phyloP scores from a whole-genome alignment of 2,329 filamentous ascomycete species.

The Graphilbum ipis-grandicollis region DNA sequence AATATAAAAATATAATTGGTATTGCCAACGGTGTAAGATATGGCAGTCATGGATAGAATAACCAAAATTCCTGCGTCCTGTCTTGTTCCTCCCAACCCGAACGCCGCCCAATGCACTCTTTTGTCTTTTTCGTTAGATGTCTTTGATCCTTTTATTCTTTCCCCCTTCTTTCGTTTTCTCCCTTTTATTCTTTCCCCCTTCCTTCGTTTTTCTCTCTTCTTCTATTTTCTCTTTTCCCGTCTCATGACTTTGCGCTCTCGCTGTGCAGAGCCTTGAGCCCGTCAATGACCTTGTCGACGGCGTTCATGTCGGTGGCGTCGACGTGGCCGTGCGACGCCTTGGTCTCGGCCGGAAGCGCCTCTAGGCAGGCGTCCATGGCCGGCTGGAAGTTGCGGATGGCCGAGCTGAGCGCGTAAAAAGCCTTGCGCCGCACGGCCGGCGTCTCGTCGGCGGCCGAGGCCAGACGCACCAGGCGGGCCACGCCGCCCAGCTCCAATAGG shows the following conservation, averaged over 20 bases:
- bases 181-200: too few relatives aligned
- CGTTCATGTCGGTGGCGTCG: conserved; percentile 79
- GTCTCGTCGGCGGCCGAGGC: conserved; percentile 41
- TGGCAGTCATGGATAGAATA: not conserved
- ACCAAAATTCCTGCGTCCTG: too few relatives aligned
- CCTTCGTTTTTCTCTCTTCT: too few relatives aligned
- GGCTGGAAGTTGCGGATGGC: conserved; percentile 81
- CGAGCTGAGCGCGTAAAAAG: conserved; percentile 74
- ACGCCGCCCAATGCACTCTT: conserved; percentile 6
- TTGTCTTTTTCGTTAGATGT: not conserved
- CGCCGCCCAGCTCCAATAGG: conserved; percentile 41
- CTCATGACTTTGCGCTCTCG: too few relatives aligned
- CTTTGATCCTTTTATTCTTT: too few relatives aligned
- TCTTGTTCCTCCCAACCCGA: too few relatives aligned
- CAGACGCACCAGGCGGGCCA: conserved; percentile 52
- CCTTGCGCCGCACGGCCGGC: conserved; percentile 55
- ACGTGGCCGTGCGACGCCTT: conserved; percentile 32
- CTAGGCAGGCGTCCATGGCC: conserved; percentile 50
- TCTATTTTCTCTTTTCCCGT: too few relatives aligned
- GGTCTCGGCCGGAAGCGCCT: conserved; percentile 38
- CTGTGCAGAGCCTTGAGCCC: conserved; percentile 35
- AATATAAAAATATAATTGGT: not conserved
- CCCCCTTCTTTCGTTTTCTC: too few relatives aligned
- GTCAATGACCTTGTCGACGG: conserved; percentile 58
- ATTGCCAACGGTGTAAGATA: conserved; percentile 1